Evolutionary conservation across 768 basidiomycete species (phyloP), one percentile per base, ranked within the genome.

Genomic region (Trametes villosa): DNA sequence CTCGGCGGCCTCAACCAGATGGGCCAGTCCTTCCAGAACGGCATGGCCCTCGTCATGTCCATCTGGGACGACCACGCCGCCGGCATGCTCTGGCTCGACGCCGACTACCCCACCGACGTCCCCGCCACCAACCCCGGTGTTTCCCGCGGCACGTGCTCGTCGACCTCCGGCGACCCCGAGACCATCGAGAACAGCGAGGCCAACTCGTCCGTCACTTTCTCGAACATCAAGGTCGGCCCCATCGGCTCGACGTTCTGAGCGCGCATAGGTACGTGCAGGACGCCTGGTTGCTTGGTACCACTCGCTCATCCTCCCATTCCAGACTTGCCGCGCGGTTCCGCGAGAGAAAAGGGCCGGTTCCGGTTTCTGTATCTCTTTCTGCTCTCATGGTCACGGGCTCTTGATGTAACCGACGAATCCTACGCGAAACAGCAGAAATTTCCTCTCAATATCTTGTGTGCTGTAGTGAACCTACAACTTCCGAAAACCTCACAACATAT

Each of bases 41-140:
- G 81, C 38, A 77, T 81, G 74, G 82, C 82, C 27, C 71, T 83
- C 64, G 79, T 80, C 57, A 69, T 84, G 65, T 75, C 73, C 50
- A 57, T 83, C 60, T 83, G 83, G 83, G 82, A 83, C 67, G 83
- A 84, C 72, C 76, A 84, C 68, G 74, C 72, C 36, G 82, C 76
- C 74, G 42, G 52, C 50, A 64, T 64, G 65, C 65, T 67, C 62
- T 67, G 65, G 65, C 65, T 67, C 59, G 65, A 67, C 62, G 50
- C 52, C 34, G 65, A 67, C 56, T 67, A 67, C 65, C 65, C 71
- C 49, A 61, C 66, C 57, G 29, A 38, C 59, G 33, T 22, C 40
- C 33, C 34, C 48, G 61, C 67, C 49, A 68, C 72, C 64, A 57
- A 60, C 26, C 77, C 79, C 45, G 83, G 83, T 71, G 73, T 80